A percentile compares a stretch with the other conserved stretches of the same genome.
These are phyloP conservation scores for Populus simonii DNA, from an alignment of 345 rosid genomes.

Conservation along the genomic window DNA sequence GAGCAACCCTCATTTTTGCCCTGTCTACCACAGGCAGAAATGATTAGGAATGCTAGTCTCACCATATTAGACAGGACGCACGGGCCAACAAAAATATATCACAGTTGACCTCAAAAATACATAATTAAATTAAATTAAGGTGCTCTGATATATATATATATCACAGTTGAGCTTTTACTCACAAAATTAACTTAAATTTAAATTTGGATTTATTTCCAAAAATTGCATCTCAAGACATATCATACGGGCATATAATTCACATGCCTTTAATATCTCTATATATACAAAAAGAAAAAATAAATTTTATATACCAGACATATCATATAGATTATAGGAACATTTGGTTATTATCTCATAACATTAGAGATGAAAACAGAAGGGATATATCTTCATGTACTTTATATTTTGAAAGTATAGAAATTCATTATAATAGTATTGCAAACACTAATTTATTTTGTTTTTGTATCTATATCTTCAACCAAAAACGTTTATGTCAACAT, in stretches of 20 bases:
- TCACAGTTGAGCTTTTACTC: background rate
- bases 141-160: too few species aligned
- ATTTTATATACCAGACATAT: too few species aligned
- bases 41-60: background rate
- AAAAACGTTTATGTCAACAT: fast-evolving
- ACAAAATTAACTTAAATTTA: background rate
- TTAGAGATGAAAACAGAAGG: too few species aligned
- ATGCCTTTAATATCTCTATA: background rate
- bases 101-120: background rate
- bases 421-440: too few species aligned
- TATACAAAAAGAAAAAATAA: too few species aligned
- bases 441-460: too few species aligned
- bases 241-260: background rate
- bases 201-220: background rate
- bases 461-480: too few species aligned
- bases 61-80: background rate
- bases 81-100: background rate
- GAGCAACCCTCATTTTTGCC: background rate
- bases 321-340: too few species aligned
- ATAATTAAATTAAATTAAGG: too few species aligned
- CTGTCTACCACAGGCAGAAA: background rate
- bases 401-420: too few species aligned
- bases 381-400: too few species aligned
- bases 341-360: too few species aligned
- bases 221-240: background rate